Evolutionary conservation across 2,329 filamentous ascomycete genomes (phyloP).

Genomic region (Trematosphaeria pertusa): DNA sequence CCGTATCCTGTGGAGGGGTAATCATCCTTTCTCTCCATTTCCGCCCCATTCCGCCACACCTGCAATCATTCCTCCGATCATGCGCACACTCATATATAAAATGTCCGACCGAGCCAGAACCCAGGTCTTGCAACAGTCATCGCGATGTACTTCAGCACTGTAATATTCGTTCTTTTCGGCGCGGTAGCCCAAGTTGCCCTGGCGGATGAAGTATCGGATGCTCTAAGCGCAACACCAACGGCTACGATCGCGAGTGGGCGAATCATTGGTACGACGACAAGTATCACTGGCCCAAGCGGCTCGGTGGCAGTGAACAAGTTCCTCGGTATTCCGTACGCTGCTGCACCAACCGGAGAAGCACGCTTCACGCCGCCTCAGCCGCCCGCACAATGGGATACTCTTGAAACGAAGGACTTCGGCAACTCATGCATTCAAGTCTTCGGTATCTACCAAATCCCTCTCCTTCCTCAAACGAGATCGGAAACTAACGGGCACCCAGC

Average conservation of each 20-base stretch:
- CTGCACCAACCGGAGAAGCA: constrained; percentile 22
- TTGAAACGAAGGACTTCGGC: constrained; percentile 19
- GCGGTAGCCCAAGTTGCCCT: too few species aligned
- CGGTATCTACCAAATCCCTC: neutral
- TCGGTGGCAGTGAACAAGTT: constrained; percentile 36
- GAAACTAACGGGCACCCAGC: constrained; percentile 14
- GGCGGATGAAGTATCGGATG: too few species aligned
- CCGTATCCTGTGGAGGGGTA: too few species aligned
- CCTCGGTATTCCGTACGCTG: constrained; percentile 39
- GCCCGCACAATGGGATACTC: constrained; percentile 16
- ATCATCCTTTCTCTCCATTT: too few species aligned
- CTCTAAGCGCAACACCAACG: constrained; percentile 28
- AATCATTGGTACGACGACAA: constrained; percentile 34
- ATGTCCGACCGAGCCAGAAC: too few species aligned
- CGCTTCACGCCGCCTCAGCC: constrained; percentile 31
- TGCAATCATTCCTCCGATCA: too few species aligned
- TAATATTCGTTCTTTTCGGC: too few species aligned
- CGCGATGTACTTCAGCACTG: too few species aligned
- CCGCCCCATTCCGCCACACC: too few species aligned
- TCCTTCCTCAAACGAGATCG: neutral
- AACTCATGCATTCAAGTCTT: constrained; percentile 1
- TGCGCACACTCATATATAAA: too few species aligned
- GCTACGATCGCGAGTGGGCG: constrained; percentile 32
- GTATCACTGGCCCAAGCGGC: constrained; percentile 20
- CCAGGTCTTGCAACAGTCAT: too few species aligned